phyloP scores from a whole-genome alignment of 108 stramenopile species.

The Schizochytrium sp. region DNA sequence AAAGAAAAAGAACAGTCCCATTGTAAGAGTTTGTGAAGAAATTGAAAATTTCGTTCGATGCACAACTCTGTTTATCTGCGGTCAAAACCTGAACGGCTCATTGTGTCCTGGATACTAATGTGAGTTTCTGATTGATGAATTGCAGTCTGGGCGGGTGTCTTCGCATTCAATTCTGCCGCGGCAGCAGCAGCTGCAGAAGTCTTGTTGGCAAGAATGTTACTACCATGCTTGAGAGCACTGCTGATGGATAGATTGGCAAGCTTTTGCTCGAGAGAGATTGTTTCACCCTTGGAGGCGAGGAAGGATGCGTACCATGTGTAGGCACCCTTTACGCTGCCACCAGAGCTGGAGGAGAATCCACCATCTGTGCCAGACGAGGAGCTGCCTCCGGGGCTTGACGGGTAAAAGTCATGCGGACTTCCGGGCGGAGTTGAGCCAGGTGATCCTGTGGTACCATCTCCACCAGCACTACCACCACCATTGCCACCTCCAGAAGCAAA shows the following conservation, averaged over 20 bases:
- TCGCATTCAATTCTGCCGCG: too few relatives aligned
- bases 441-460: constrained; percentile 14
- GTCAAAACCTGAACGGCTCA: constrained; percentile 24
- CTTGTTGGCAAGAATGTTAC: not conserved
- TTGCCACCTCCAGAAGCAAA: not conserved
- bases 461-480: constrained; percentile 12
- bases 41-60: not conserved
- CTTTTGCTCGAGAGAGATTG: not conserved
- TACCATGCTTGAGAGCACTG: not conserved
- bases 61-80: not conserved
- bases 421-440: constrained; percentile 28
- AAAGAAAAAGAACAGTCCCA: too few relatives aligned
- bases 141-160: not conserved
- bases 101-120: constrained; percentile 27
- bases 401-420: not conserved
- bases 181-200: not conserved
- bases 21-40: not conserved
- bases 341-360: not conserved
- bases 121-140: not conserved
- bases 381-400: constrained; percentile 17
- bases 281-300: constrained; percentile 32
- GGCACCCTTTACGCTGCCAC: constrained; percentile 11
- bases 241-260: not conserved
- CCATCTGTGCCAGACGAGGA: not conserved
- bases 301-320: constrained; percentile 14